phyloP scores from a whole-genome alignment of 257 asterid species.

The Echium plantagineum region DNA sequence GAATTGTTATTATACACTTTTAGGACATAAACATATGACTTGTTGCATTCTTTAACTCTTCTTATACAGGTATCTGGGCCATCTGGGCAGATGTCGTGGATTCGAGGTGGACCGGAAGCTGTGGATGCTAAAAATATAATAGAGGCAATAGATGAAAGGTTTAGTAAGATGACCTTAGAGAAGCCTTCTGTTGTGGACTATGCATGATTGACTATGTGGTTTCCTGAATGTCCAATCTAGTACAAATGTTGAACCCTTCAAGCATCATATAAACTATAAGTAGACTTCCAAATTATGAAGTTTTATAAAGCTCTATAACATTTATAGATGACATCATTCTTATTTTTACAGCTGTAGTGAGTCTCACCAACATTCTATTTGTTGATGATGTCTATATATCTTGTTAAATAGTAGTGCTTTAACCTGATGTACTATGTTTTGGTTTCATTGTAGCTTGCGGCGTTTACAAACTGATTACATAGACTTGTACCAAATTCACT shows the following conservation, averaged over 20 bases:
- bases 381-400: constrained; percentile 2
- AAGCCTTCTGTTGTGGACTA: background rate
- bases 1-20: background rate
- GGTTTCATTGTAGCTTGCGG: constrained; percentile 45
- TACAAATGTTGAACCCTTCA: background rate
- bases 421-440: constrained; percentile 7
- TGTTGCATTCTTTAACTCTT: constrained; percentile 8
- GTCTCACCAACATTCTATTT: constrained; percentile 1
- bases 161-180: constrained; percentile 6
- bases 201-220: background rate
- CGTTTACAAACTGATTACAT: constrained; percentile 61
- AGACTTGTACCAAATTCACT: constrained; percentile 90
- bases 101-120: constrained; percentile 77
- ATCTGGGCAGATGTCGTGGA: constrained; percentile 94
- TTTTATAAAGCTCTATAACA: background rate
- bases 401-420: constrained; percentile 1
- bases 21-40: background rate
- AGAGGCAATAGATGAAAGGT: constrained; percentile 82
- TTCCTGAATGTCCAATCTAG: background rate
- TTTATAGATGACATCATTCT: background rate
- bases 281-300: background rate
- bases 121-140: constrained; percentile 56
- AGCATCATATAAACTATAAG: background rate
- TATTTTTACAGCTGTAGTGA: background rate
- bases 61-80: constrained; percentile 77